phyloP scores from a whole-genome alignment of 371 early-diverging fungal species.

The Mucor mucedo region DNA sequence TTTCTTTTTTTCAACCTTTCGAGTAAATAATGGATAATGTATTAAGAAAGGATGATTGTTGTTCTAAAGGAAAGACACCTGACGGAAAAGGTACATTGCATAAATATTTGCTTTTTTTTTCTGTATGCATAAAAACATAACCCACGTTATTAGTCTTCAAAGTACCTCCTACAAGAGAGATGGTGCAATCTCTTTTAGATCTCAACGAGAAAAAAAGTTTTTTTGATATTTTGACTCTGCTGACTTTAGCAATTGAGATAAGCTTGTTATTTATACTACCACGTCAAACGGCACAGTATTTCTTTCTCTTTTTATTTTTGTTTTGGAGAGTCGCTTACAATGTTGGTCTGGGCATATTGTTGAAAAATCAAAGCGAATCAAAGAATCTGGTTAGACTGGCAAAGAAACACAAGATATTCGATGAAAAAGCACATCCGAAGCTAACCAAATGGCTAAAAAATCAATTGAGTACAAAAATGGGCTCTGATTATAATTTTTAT shows the following conservation, averaged over 20 bases:
- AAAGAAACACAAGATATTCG: conserved; percentile 38
- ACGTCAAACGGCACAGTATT: conserved; percentile 33
- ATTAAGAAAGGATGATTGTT: conserved; percentile 5
- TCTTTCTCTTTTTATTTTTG: conserved; percentile 68
- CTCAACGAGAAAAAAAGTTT: conserved; percentile 64
- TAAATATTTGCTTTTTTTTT: neutral
- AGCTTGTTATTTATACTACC: conserved; percentile 61
- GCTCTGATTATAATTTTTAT: conserved; percentile 71
- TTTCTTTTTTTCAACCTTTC: neutral
- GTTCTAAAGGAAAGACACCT: conserved; percentile 56
- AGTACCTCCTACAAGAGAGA: conserved; percentile 71
- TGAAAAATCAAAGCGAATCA: conserved; percentile 76
- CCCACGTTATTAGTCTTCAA: conserved; percentile 40
- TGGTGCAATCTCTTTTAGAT: conserved; percentile 67
- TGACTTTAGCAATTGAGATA: conserved; percentile 60
- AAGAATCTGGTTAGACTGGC: conserved; percentile 66
- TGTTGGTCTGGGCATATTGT: conserved; percentile 75
- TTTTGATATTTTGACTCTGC: conserved; percentile 73
- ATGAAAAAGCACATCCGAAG: conserved; percentile 19
- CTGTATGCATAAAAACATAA: neutral
- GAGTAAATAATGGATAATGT: conserved; percentile 1
- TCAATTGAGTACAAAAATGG: conserved; percentile 81
- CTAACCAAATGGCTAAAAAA: conserved; percentile 59
- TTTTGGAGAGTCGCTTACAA: conserved; percentile 86
- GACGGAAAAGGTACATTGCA: conserved; percentile 51